Conservation (phyloP, 441 rosid species). For the Daphne laureola region DNA sequence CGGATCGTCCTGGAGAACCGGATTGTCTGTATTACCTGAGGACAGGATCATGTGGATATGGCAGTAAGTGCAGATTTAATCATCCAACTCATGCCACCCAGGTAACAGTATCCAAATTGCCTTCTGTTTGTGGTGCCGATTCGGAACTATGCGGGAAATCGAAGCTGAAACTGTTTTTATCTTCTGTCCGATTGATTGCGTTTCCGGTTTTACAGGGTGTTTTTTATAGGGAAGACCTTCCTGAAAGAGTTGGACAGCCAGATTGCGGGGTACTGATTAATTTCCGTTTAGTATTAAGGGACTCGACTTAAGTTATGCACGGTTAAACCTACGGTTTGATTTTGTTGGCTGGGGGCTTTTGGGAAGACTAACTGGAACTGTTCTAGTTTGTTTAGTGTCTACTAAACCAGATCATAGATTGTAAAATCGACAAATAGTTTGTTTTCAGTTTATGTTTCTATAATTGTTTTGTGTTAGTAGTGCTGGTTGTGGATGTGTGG, state of each 20-base stretch:
- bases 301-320: conserved; percentile 1
- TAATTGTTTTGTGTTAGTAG: too few species aligned
- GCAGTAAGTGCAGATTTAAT: conserved; percentile 68
- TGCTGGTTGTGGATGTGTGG: too few species aligned
- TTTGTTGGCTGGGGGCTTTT: too few species aligned
- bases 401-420: too few species aligned
- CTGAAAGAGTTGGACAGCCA: conserved; percentile 62
- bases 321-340: neutral
- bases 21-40: conserved; percentile 69
- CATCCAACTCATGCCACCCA: conserved; percentile 61
- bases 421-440: too few species aligned
- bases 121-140: neutral
- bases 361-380: too few species aligned
- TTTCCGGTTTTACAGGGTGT: conserved; percentile 26
- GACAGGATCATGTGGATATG: conserved; percentile 80
- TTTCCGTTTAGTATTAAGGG: conserved; percentile 3
- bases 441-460: too few species aligned
- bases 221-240: conserved; percentile 51
- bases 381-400: too few species aligned
- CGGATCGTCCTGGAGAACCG: conserved; percentile 78
- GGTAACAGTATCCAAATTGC: conserved; percentile 20
- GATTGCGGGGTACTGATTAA: conserved; percentile 58
- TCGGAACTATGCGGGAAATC: neutral
- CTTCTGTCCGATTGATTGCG: conserved; percentile 3
- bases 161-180: neutral